Conservation (phyloP, 805 yeast genomes). For the Schizosaccharomyces osmophilus region DNA sequence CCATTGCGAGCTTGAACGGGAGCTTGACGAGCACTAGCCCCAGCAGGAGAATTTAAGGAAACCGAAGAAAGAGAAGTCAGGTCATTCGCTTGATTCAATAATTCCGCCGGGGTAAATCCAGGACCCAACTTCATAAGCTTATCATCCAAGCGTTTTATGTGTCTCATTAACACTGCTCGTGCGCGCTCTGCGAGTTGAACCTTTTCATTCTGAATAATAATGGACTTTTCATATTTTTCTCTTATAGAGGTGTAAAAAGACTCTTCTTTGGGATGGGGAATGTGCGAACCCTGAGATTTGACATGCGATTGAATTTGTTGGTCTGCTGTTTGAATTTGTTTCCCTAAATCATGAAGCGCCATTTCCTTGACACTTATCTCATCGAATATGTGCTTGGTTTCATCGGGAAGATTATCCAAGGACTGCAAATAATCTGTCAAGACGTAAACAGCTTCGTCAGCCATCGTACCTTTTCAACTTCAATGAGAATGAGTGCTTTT, state of each 20-base stretch:
- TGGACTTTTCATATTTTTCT: conserved; percentile 37
- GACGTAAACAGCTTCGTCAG: neutral
- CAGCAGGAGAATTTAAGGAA: neutral
- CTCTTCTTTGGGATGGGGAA: conserved; percentile 21
- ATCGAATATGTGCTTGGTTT: conserved; percentile 4
- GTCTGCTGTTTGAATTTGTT: conserved; percentile 1
- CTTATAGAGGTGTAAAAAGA: conserved; percentile 38
- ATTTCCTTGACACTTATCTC: conserved; percentile 9
- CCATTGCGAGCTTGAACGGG: neutral
- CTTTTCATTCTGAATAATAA: conserved; percentile 51
- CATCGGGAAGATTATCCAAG: conserved; percentile 3
- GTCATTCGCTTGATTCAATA: neutral
- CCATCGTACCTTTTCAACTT: neutral
- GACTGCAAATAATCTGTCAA: neutral
- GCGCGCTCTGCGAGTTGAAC: conserved; percentile 29
- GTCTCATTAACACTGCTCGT: conserved; percentile 43
- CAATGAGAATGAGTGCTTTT: too few species aligned
- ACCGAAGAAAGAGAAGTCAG: neutral
- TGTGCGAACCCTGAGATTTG: neutral
- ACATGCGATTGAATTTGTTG: neutral
- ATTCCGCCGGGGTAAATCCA: neutral
- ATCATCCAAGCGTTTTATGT: conserved; percentile 43
- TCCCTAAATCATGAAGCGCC: conserved; percentile 5
- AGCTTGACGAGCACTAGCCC: neutral
- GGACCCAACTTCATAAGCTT: conserved; percentile 38